phyloP scores from a whole-genome alignment of 306 rosid genomes.

The Pueraria montana region DNA sequence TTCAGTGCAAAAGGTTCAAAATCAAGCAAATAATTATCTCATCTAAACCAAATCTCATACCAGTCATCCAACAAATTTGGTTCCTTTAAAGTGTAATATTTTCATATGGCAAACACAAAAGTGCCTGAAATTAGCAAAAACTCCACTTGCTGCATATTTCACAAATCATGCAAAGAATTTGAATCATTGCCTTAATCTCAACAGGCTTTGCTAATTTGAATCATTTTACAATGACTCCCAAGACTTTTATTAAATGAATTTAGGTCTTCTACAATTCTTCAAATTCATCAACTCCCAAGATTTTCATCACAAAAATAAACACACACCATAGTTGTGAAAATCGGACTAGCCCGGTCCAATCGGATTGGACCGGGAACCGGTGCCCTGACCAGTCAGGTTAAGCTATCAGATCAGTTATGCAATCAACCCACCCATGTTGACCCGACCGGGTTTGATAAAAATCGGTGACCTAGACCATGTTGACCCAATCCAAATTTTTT shows the following conservation, averaged over 20 bases:
- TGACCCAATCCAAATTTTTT: too few species aligned
- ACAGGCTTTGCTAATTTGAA: neutral
- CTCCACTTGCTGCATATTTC: neutral
- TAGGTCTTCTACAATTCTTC: too few species aligned
- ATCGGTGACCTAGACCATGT: too few species aligned
- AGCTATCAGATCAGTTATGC: too few species aligned
- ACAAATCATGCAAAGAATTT: neutral
- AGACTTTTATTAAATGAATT: neutral
- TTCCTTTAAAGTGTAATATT: neutral
- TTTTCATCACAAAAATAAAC: too few species aligned
- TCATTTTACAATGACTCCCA: neutral
- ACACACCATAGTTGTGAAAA: too few species aligned
- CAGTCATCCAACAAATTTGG: neutral
- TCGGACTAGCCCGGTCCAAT: too few species aligned
- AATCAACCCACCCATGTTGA: too few species aligned
- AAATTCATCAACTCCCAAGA: too few species aligned
- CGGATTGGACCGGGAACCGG: too few species aligned
- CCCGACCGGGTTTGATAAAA: too few species aligned
- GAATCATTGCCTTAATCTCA: neutral
- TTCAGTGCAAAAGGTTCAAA: neutral
- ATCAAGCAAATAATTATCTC: neutral
- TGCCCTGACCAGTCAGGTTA: too few species aligned
- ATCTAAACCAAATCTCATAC: slow-evolving; percentile 8
- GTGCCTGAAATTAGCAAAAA: neutral
- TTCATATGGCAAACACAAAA: slow-evolving; percentile 18